Percentiles rank a stretch among this genome's conserved stretches.
These are phyloP conservation scores for Perkinsus chesapeaki DNA, from an alignment of 169 alveolate genomes.

Conservation along the genomic window DNA sequence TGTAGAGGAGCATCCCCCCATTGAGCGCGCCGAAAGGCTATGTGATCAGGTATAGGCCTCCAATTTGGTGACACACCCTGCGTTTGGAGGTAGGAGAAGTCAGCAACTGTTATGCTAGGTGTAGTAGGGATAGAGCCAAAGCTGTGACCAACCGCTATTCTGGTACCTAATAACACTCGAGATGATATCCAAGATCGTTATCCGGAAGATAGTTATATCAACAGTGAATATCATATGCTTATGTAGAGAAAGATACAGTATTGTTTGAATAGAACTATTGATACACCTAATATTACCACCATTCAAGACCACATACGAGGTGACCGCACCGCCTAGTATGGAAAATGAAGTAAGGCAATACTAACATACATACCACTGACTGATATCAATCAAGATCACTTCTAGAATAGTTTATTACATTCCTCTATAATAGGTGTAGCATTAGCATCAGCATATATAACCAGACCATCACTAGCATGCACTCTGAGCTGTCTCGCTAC, in stretches of 20 bases:
- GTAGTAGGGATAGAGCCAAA: background rate
- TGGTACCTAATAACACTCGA: background rate
- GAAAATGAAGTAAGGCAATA: no score
- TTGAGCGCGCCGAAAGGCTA: background rate
- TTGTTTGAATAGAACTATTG: no score
- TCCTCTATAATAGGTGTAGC: background rate
- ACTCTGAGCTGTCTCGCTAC: background rate
- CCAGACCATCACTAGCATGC: background rate
- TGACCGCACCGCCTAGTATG: no score
- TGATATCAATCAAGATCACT: no score
- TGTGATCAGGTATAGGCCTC: background rate
- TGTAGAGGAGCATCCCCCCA: background rate
- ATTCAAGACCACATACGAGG: no score
- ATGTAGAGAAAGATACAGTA: no score
- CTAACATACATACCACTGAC: no score
- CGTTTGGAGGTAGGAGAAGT: background rate
- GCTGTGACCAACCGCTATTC: background rate
- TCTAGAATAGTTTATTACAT: background rate
- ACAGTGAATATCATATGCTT: no score
- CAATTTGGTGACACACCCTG: background rate
- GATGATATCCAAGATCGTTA: no score
- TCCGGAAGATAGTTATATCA: no score
- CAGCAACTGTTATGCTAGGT: background rate
- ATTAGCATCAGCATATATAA: background rate
- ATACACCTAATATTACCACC: no score